These are phyloP conservation scores for Apiospora rasikravindrae DNA, from an alignment of 2,329 filamentous ascomycete genomes.

Conservation along the genomic window DNA sequence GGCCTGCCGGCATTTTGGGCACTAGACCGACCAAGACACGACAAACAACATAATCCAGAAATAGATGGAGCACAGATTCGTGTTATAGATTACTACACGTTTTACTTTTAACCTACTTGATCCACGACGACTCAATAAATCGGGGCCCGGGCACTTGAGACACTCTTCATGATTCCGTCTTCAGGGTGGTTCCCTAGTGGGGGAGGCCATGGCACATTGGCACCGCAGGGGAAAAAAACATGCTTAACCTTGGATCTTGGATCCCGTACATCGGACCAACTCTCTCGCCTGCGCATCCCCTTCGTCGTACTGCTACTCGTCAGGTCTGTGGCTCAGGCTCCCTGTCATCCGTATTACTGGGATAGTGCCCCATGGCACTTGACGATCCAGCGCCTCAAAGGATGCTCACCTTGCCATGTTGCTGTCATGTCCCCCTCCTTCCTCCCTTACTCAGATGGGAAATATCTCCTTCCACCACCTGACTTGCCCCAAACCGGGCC, in stretches of 20 bases:
- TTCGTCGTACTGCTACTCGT: background rate
- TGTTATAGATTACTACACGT: constrained; percentile 9
- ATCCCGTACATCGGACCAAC: background rate
- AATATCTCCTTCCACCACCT: background rate
- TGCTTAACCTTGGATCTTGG: background rate
- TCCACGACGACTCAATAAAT: constrained; percentile 7
- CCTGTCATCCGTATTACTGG: constrained; percentile 13
- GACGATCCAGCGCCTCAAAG: background rate
- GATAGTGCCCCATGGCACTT: background rate
- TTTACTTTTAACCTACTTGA: background rate
- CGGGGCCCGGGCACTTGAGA: constrained; percentile 6
- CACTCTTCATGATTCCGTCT: background rate
- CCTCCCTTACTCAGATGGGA: background rate
- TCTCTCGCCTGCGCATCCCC: background rate
- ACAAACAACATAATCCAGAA: background rate
- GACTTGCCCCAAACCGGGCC: background rate
- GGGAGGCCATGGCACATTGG: constrained; percentile 1
- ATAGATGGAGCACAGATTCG: constrained; percentile 10
- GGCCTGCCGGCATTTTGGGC: background rate
- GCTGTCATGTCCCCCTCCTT: background rate
- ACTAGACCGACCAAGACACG: background rate
- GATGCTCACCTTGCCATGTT: background rate
- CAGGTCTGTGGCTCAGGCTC: constrained; percentile 12
- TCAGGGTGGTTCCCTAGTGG: background rate
- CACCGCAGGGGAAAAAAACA: background rate